A percentile compares a stretch with the other conserved stretches of the same genome.
phyloP scores from a whole-genome alignment of 257 asterid species.

The Verbena officinalis region DNA sequence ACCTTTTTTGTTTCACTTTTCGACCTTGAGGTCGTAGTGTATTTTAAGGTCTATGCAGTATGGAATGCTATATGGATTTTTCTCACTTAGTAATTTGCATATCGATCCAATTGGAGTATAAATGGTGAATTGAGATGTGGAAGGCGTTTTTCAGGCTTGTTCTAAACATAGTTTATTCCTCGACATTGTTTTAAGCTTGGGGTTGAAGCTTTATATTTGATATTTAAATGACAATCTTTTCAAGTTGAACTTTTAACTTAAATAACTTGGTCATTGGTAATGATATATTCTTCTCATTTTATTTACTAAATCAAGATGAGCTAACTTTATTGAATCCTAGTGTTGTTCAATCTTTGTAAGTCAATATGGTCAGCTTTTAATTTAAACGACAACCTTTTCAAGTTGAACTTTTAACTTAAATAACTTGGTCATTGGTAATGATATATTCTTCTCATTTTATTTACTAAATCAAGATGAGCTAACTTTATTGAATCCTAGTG shows the following conservation, averaged over 20 bases:
- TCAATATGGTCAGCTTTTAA: not conserved
- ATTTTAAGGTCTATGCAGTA: too few relatives aligned
- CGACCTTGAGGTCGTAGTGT: not conserved
- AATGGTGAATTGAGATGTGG: not conserved
- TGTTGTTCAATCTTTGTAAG: conserved; percentile 10
- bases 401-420: not conserved
- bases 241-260: not conserved
- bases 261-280: not conserved
- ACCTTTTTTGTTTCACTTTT: not conserved
- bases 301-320: not conserved
- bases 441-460: not conserved
- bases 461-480: not conserved
- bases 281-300: not conserved
- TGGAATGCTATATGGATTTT: not conserved
- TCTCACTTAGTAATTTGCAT: not conserved
- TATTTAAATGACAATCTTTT: not conserved
- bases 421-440: not conserved
- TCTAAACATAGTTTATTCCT: not conserved
- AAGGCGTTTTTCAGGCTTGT: not conserved
- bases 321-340: not conserved
- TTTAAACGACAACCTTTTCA: not conserved
- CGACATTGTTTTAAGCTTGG: not conserved
- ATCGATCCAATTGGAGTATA: not conserved
- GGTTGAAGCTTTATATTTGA: too few relatives aligned
- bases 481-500: not conserved